These are phyloP conservation scores for Xeromyces bisporus DNA, from an alignment of 495 filamentous ascomycete genomes.

Conservation along the genomic window DNA sequence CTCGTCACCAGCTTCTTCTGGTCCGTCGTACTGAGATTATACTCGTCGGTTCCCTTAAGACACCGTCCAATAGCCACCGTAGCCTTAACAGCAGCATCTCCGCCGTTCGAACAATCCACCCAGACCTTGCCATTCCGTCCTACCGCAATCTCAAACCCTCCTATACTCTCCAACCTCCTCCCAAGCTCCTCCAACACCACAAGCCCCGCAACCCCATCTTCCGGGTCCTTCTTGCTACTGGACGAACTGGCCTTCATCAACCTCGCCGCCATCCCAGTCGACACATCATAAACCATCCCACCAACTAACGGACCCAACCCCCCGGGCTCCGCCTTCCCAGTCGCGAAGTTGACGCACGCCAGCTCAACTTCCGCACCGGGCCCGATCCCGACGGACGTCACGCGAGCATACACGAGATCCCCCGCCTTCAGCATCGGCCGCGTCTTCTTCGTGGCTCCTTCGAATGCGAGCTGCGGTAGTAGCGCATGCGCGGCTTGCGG, in stretches of 20 bases:
- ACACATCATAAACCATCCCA: conserved; percentile 76
- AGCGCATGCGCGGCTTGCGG: conserved; percentile 57
- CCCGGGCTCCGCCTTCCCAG: conserved; percentile 74
- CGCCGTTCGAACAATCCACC: conserved; percentile 56
- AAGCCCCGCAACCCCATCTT: conserved; percentile 45
- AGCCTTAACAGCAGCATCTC: conserved; percentile 33
- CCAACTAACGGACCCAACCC: conserved; percentile 73
- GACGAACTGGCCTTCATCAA: conserved; percentile 35
- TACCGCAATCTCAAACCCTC: conserved; percentile 81
- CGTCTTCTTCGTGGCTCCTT: conserved; percentile 81
- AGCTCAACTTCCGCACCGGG: conserved; percentile 78
- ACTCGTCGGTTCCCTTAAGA: conserved; percentile 56
- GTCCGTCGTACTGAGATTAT: conserved; percentile 45
- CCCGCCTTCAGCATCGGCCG: conserved; percentile 58
- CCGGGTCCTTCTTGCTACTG: conserved; percentile 38
- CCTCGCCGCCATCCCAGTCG: conserved; percentile 61
- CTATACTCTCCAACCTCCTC: conserved; percentile 43
- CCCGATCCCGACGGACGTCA: conserved; percentile 47
- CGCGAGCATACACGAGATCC: conserved; percentile 70
- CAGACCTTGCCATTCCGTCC: conserved; percentile 89
- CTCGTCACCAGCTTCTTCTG: conserved; percentile 69
- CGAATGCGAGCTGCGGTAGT: conserved; percentile 78
- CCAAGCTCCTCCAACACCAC: conserved; percentile 70
- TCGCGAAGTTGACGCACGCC: conserved; percentile 69
- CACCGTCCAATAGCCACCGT: conserved; percentile 70